phyloP scores from a whole-genome alignment of 192 early-diverging fungal genomes.

The Podila horticola region DNA sequence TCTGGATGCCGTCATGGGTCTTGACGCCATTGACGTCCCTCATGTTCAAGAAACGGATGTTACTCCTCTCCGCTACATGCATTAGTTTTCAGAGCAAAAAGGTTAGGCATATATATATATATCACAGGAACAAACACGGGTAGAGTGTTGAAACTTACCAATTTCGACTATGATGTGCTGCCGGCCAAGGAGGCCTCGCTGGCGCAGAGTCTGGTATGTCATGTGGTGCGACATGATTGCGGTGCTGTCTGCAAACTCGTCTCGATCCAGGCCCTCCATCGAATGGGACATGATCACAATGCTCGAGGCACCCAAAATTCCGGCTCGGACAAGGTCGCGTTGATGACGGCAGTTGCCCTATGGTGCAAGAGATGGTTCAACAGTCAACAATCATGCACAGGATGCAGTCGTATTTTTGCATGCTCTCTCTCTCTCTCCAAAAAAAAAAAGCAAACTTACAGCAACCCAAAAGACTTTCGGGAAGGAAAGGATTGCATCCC shows the following conservation, averaged over 20 bases:
- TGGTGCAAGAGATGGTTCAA: neutral
- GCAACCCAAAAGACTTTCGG: slow-evolving; percentile 58
- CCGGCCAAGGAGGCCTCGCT: slow-evolving; percentile 23
- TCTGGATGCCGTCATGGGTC: neutral
- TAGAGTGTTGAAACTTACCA: slow-evolving; percentile 25
- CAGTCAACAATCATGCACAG: neutral
- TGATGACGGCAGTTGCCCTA: slow-evolving; percentile 60
- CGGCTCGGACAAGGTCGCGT: slow-evolving; percentile 58
- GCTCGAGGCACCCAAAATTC: slow-evolving; percentile 53
- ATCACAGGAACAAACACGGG: neutral
- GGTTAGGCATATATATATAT: neutral
- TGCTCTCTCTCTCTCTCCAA: too few relatives aligned
- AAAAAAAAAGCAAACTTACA: slow-evolving; percentile 26
- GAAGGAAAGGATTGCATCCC: slow-evolving; percentile 53
- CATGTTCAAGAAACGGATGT: slow-evolving; percentile 68
- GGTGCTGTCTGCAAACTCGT: slow-evolving; percentile 58
- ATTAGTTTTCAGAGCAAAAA: slow-evolving; percentile 24
- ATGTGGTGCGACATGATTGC: slow-evolving; percentile 73
- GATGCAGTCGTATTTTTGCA: neutral
- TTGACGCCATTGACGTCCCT: slow-evolving; percentile 44
- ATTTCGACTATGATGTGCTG: slow-evolving; percentile 57
- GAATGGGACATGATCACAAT: slow-evolving; percentile 59
- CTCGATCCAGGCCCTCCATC: slow-evolving; percentile 40
- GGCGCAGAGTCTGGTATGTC: slow-evolving; percentile 59
- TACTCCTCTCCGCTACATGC: slow-evolving; percentile 57